Evolutionary conservation across 1,139 yeast species (phyloP), one percentile per base, ranked within the genome.

Genomic region (Saccharomyces hybrid): DNA sequence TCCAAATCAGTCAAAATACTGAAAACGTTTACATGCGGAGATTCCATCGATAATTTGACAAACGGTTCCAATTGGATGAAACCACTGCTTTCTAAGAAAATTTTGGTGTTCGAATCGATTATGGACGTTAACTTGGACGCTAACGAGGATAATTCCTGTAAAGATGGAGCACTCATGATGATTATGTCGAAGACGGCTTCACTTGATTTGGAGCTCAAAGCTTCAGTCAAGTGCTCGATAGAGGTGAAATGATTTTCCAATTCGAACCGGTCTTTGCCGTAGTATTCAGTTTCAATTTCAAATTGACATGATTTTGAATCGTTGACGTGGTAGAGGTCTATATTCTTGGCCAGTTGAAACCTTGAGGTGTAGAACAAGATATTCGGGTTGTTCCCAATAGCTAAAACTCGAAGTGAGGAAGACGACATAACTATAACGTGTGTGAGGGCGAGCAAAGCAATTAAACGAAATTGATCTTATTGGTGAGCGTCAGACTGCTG

Each of bases 11-110:
- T 78, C 80, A 85, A 78, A 46, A 85, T 77, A 29, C 89, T 82
- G 55, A 82, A 74, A 11, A 83, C 72, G 16, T 77, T 69, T 55
- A 76, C 60, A 51, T 73, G 68, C 46, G 66, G 50, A 51, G 57
- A 51, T 53, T 66, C 61, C 56, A 64, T 53, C 50, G 78, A 67
- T 64, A 64, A 66, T 55, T 64, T 73, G 44, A 85, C 77, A 67
- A 85, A 85, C 11, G 88, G 86, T 66, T 85, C 91, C 56, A 86
- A 69, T 64, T 84, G 84, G 53, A 86, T 79, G 65, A 80, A 85
- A 5, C 88, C 88, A 1, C 88, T 81, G 55, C 84, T 79, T 68
- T 86, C 95, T 47, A 85, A 71, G 31, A 85, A 72, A 11, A 86
- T 71, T 44, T 82, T 72, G 26, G 88, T 75, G 52, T 63, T 73